Conservation (phyloP, 2,329 filamentous ascomycete species). For the Rhexocercosporidium sp. region DNA sequence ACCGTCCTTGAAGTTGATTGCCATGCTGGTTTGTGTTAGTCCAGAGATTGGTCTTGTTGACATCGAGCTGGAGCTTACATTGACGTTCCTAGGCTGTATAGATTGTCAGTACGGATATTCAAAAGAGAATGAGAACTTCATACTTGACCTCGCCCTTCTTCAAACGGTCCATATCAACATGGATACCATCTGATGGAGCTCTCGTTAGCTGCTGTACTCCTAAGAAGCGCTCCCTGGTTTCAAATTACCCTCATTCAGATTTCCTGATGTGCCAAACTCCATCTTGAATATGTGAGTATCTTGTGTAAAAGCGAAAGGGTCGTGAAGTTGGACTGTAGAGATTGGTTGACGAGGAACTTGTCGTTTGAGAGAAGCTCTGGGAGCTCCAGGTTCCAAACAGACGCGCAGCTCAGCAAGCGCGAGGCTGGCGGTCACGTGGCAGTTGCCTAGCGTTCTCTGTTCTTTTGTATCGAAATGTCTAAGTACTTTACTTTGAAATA, state of each 20-base stretch:
- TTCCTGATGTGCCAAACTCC: conserved; percentile 68
- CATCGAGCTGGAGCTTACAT: conserved; percentile 67
- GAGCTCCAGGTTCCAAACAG: conserved; percentile 28
- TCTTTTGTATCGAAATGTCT: background rate
- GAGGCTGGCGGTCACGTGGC: conserved; percentile 22
- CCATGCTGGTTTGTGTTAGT: conserved; percentile 72
- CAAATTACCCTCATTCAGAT: conserved; percentile 64
- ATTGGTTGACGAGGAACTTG: conserved; percentile 15
- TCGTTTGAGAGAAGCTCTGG: conserved; percentile 32
- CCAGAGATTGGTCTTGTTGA: conserved; percentile 26
- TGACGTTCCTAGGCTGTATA: conserved; percentile 84
- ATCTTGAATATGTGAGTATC: conserved; percentile 47
- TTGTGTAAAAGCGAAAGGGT: conserved; percentile 4
- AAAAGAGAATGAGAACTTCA: conserved; percentile 46
- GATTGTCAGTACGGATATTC: conserved; percentile 26
- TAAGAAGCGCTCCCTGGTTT: conserved; percentile 23
- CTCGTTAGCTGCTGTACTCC: conserved; percentile 36
- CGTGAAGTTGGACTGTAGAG: conserved; percentile 9
- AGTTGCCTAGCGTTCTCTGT: background rate
- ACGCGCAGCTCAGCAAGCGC: conserved; percentile 32
- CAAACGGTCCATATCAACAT: conserved; percentile 97
- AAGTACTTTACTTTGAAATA: no score
- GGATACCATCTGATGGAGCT: conserved; percentile 83
- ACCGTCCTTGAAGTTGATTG: conserved; percentile 97
- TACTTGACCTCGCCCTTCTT: conserved; percentile 99